Conservation (phyloP, 192 early-diverging fungal species). For the Paraglomus occultum region DNA sequence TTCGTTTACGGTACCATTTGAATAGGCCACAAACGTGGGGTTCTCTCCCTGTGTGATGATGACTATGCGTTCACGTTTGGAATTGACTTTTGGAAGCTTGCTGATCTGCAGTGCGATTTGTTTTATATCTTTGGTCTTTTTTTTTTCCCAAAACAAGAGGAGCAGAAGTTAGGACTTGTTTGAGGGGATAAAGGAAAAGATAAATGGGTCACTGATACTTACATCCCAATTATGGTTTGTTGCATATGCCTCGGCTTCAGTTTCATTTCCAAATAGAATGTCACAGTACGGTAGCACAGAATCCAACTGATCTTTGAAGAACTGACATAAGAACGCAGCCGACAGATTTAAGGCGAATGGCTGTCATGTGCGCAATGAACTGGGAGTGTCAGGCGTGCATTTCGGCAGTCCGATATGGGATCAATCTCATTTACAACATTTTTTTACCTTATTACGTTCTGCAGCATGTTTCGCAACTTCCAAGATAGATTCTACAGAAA, state of each 20-base stretch:
- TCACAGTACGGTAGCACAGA: constrained; percentile 84
- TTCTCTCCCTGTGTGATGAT: constrained; percentile 90
- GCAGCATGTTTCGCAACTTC: constrained; percentile 87
- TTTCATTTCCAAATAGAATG: constrained; percentile 95
- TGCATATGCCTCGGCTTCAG: constrained; percentile 88
- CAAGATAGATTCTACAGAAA: constrained; percentile 80
- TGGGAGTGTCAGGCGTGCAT: background rate
- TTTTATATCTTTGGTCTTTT: constrained; percentile 59
- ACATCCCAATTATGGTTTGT: constrained; percentile 62
- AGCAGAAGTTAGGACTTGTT: background rate
- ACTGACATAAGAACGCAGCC: constrained; percentile 92
- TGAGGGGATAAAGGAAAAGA: background rate
- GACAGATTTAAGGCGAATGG: constrained; percentile 91
- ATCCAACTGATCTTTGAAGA: constrained; percentile 84
- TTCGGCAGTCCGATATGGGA: background rate
- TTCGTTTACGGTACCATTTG: constrained; percentile 59
- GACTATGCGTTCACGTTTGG: constrained; percentile 72
- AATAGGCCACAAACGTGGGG: constrained; percentile 67
- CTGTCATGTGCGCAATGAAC: constrained; percentile 24
- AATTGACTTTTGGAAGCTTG: constrained; percentile 77
- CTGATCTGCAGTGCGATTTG: constrained; percentile 81
- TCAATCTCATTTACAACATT: background rate
- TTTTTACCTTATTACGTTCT: constrained; percentile 66
- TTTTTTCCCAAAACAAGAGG: too few relatives aligned
- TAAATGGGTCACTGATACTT: background rate